Percentiles rank a stretch among this genome's conserved stretches.
phyloP scores from a whole-genome alignment of 83 land plant species.

The Diphasiastrum complanatum region DNA sequence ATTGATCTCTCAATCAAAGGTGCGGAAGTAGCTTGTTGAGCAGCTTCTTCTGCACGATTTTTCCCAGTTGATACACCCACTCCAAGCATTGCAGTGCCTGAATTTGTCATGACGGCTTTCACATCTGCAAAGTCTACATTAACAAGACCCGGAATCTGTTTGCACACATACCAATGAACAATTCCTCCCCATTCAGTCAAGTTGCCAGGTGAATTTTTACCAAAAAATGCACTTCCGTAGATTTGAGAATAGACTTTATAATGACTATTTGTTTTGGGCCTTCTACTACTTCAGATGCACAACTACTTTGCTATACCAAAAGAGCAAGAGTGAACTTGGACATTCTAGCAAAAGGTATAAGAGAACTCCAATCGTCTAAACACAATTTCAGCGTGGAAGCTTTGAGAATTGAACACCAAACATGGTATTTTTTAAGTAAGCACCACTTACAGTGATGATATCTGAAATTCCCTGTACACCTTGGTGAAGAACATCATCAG shows the following conservation, averaged over 20 bases:
- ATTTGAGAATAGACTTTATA: too few species aligned
- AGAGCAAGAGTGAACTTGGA: too few species aligned
- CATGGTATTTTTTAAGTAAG: not conserved
- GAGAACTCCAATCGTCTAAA: too few species aligned
- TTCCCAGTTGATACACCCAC: conserved; percentile 33
- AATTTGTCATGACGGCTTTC: conserved; percentile 30
- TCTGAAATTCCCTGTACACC: conserved; percentile 26
- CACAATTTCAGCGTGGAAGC: too few species aligned
- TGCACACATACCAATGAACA: not conserved
- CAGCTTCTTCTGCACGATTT: conserved; percentile 62
- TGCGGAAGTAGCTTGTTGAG: conserved; percentile 87
- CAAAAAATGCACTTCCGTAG: too few species aligned
- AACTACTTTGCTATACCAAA: too few species aligned
- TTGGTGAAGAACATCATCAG: conserved; percentile 25
- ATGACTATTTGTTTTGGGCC: too few species aligned
- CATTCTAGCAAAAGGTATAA: too few species aligned
- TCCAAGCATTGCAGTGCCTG: conserved; percentile 37
- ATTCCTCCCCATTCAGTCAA: not conserved
- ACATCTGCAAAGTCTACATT: conserved; percentile 46
- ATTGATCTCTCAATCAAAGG: conserved; percentile 83
- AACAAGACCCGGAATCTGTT: conserved; percentile 23
- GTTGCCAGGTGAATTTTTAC: not conserved
- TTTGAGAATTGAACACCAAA: not conserved
- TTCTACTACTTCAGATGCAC: too few species aligned
- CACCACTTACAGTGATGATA: conserved; percentile 17